Percentiles rank a stretch among this genome's conserved stretches.
Conservation (phyloP, 2,329 filamentous ascomycete genomes). For the Venturia asperata region DNA sequence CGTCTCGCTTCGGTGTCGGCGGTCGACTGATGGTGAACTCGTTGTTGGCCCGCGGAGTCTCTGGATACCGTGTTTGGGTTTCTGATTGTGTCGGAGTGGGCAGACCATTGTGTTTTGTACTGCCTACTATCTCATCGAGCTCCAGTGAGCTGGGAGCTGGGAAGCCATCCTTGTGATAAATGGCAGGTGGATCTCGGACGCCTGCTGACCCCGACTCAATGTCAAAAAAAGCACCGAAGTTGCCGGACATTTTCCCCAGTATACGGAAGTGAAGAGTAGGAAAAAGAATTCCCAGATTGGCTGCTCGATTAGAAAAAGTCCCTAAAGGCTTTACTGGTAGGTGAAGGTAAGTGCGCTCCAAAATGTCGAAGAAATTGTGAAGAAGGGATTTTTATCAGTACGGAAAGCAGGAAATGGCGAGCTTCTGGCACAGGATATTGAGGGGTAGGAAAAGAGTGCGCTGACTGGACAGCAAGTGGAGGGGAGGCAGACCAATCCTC, state of each 20-base stretch:
- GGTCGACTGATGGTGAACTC: constrained; percentile 51
- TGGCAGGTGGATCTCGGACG: constrained; percentile 35
- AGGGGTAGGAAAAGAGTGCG: neutral
- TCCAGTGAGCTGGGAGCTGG: constrained; percentile 29
- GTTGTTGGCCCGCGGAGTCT: constrained; percentile 31
- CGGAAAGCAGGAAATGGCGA: neutral
- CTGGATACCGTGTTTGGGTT: constrained; percentile 12
- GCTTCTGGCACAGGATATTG: neutral
- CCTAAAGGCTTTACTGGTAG: too few relatives aligned
- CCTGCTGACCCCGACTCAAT: constrained; percentile 33
- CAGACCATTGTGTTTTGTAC: constrained; percentile 24
- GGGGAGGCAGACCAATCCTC: neutral
- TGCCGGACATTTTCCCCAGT: constrained; percentile 29
- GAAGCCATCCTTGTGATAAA: constrained; percentile 27
- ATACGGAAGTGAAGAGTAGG: constrained; percentile 14
- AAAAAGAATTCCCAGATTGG: neutral
- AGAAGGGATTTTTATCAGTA: too few relatives aligned
- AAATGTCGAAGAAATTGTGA: neutral
- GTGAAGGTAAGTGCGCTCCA: neutral
- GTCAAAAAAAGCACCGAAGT: constrained; percentile 37
- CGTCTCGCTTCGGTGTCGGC: constrained; percentile 37
- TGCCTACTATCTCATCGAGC: constrained; percentile 29
- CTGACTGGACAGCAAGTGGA: neutral
- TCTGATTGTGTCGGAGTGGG: constrained; percentile 22
- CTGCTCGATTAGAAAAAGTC: too few relatives aligned